phyloP scores from a whole-genome alignment of 176 grass and related monocot genomes.

The Saccharum officinarum region DNA sequence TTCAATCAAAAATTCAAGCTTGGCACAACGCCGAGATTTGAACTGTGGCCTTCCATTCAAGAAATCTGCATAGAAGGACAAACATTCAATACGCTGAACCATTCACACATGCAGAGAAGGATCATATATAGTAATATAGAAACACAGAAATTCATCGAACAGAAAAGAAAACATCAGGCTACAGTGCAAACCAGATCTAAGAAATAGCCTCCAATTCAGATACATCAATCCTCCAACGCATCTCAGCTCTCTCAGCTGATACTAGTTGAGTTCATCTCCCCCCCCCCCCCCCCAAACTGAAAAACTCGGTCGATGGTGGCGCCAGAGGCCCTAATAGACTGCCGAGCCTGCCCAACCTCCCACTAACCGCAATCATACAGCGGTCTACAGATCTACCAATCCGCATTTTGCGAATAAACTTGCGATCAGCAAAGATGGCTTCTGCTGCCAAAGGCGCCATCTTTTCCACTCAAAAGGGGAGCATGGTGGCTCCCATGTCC shows the following conservation, averaged over 20 bases:
- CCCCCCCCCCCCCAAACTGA: neutral
- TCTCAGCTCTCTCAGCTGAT: neutral
- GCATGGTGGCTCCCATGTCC: conserved; percentile 33
- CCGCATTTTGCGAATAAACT: conserved; percentile 24
- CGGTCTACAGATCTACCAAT: conserved; percentile 24
- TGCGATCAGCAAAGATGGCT: conserved; percentile 36
- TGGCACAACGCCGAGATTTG: neutral
- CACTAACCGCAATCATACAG: conserved; percentile 46
- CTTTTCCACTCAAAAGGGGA: conserved; percentile 19
- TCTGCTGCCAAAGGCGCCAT: conserved; percentile 34
- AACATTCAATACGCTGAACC: neutral
- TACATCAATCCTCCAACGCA: conserved; percentile 7
- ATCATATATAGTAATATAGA: neutral
- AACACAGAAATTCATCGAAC: neutral
- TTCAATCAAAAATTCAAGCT: conserved; percentile 26
- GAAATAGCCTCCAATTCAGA: conserved; percentile 5
- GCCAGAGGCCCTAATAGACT: neutral
- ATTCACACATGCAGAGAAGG: conserved; percentile 18
- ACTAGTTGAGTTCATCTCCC: neutral
- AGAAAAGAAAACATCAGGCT: neutral
- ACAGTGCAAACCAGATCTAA: conserved; percentile 12
- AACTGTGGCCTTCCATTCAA: neutral
- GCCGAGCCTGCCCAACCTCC: conserved; percentile 38
- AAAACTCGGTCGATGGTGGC: neutral
- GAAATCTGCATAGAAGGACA: conserved; percentile 25